A percentile compares a stretch with the other conserved stretches of the same genome.
phyloP scores from a whole-genome alignment of 1,284 basidiomycete genomes.

The Microbotryum intermedium region DNA sequence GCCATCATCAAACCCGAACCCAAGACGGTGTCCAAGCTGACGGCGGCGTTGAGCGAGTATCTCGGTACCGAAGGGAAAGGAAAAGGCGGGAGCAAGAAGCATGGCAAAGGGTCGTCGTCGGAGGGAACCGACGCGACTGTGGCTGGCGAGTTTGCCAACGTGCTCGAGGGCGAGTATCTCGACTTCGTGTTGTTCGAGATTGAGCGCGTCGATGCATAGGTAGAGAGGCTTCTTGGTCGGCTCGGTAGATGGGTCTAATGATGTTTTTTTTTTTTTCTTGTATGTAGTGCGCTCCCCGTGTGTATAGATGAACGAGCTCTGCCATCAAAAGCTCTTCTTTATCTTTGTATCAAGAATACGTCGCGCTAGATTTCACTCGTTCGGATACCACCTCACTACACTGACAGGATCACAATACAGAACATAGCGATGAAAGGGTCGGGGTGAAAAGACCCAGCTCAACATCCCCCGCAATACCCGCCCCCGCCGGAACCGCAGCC shows the following conservation, averaged over 20 bases:
- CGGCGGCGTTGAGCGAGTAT: slow-evolving; percentile 63
- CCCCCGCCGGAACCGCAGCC: slow-evolving; percentile 68
- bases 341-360: too few relatives aligned
- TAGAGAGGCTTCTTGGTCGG: background rate
- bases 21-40: slow-evolving; percentile 64
- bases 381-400: too few relatives aligned
- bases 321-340: too few relatives aligned
- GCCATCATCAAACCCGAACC: slow-evolving; percentile 81
- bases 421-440: too few relatives aligned
- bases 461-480: slow-evolving; percentile 36
- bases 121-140: slow-evolving; percentile 53
- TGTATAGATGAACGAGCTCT: too few relatives aligned
- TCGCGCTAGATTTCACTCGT: too few relatives aligned
- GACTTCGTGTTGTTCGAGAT: slow-evolving; percentile 72
- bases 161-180: slow-evolving; percentile 89
- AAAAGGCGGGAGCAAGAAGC: slow-evolving; percentile 42
- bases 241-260: too few relatives aligned
- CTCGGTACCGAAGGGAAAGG: slow-evolving; percentile 44
- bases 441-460: too few relatives aligned
- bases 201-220: slow-evolving; percentile 13
- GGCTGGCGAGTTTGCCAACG: slow-evolving; percentile 74
- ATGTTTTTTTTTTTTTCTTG: too few relatives aligned
- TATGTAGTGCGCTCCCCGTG: too few relatives aligned
- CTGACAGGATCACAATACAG: too few relatives aligned
- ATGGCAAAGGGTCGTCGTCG: slow-evolving; percentile 40